Conservation (phyloP, 345 rosid genomes). For the Bruguiera parviflora region DNA sequence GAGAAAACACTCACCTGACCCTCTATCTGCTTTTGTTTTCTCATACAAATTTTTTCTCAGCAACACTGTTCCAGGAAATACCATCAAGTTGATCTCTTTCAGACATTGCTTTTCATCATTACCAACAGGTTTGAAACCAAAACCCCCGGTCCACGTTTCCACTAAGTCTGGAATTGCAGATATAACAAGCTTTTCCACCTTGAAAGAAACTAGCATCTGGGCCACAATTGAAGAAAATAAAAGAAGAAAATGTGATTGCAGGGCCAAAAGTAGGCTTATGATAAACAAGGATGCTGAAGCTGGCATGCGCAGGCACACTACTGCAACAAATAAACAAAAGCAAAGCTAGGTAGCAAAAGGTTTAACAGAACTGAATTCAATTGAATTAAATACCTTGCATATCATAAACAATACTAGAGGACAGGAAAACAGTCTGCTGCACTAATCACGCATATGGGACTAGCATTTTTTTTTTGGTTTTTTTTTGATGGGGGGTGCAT, state of each 20-base stretch:
- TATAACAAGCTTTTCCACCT: slow-evolving; percentile 82
- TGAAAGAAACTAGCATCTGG: slow-evolving; percentile 68
- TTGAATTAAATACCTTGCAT: too few relatives aligned
- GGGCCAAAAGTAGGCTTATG: not conserved
- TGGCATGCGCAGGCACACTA: too few relatives aligned
- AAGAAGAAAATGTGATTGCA: not conserved
- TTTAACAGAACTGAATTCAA: too few relatives aligned
- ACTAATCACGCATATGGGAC: too few relatives aligned
- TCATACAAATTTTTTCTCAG: slow-evolving; percentile 55
- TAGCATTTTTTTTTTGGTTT: too few relatives aligned
- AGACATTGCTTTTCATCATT: slow-evolving; percentile 54
- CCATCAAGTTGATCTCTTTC: slow-evolving; percentile 69
- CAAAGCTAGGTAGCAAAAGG: too few relatives aligned
- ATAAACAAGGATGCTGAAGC: too few relatives aligned
- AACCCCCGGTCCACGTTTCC: slow-evolving; percentile 85
- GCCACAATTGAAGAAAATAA: slow-evolving; percentile 16
- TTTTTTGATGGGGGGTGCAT: too few relatives aligned
- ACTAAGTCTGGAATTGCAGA: slow-evolving; percentile 80
- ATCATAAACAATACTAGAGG: too few relatives aligned
- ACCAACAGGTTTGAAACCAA: slow-evolving; percentile 63
- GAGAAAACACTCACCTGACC: slow-evolving; percentile 34
- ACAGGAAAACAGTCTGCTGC: too few relatives aligned
- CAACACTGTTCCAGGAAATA: slow-evolving; percentile 73
- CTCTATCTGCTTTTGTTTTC: slow-evolving; percentile 21
- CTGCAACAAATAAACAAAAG: too few relatives aligned